phyloP scores from a whole-genome alignment of 495 filamentous ascomycete genomes.

The Xylaria intraflava region DNA sequence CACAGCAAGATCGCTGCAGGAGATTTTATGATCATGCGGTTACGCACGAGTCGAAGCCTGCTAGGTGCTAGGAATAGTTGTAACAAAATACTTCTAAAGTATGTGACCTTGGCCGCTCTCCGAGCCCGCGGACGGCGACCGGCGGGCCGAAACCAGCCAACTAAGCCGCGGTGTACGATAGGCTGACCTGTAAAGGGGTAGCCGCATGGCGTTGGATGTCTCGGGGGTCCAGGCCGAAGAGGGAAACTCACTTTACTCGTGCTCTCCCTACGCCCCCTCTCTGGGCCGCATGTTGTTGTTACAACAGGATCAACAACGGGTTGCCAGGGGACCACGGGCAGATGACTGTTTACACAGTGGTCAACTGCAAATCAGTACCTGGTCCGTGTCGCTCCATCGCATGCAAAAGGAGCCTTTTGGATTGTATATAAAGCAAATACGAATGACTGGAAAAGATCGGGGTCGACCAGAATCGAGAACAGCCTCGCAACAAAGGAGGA shows the following conservation, averaged over 20 bases:
- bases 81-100: background rate
- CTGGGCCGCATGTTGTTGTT: background rate
- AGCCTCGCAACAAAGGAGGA: background rate
- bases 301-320: background rate
- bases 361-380: no score
- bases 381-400: no score
- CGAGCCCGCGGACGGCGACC: background rate
- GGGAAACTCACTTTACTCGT: background rate
- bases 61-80: background rate
- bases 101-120: background rate
- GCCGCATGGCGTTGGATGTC: conserved; percentile 1
- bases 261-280: background rate
- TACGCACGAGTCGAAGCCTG: background rate
- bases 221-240: conserved; percentile 1
- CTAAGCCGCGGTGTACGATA: background rate
- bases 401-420: no score
- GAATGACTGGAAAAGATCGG: no score
- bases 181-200: background rate
- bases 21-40: conserved; percentile 2
- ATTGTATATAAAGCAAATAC: background rate
- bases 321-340: background rate
- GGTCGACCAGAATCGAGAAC: background rate
- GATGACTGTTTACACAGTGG: background rate
- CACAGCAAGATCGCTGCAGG: background rate
- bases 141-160: background rate